Evolutionary conservation across 768 basidiomycete species (phyloP).

Genomic region (Suillus brevipes): DNA sequence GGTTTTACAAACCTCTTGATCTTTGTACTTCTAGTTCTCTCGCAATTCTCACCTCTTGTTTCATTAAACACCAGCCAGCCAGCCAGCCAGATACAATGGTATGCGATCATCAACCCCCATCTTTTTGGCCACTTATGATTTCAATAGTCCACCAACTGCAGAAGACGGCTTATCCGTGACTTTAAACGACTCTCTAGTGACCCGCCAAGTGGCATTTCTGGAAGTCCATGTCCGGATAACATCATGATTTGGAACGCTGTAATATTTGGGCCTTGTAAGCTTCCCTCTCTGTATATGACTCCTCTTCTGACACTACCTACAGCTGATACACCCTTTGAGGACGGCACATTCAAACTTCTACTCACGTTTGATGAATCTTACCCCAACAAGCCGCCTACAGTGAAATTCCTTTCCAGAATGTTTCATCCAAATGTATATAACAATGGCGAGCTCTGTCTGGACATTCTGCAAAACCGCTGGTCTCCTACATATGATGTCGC

Average conservation of each 20-base stretch:
- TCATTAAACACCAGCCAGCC: not conserved
- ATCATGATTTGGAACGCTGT: constrained; percentile 99
- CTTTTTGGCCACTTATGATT: not conserved
- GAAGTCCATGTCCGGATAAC: constrained; percentile 96
- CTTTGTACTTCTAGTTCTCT: constrained; percentile 12
- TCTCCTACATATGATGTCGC: constrained; percentile 99
- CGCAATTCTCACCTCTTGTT: not conserved
- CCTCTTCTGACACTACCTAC: constrained; percentile 4
- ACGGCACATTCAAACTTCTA: constrained; percentile 96
- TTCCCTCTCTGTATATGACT: not conserved
- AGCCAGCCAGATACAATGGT: constrained; percentile 4
- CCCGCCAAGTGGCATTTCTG: constrained; percentile 94
- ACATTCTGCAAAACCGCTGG: constrained; percentile 99
- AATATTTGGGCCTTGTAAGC: constrained; percentile 94
- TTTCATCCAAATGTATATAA: constrained; percentile 99
- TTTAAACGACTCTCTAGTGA: constrained; percentile 95
- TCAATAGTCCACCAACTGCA: constrained; percentile 86
- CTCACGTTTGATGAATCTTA: constrained; percentile 97
- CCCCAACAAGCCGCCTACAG: constrained; percentile 97
- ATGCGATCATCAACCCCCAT: not conserved
- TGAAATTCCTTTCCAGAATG: constrained; percentile 97
- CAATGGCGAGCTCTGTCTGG: constrained; percentile 96
- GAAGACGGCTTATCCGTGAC: constrained; percentile 94
- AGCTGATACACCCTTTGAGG: constrained; percentile 99
- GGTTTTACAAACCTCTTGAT: constrained; percentile 10